A percentile compares a stretch with the other conserved stretches of the same genome.
phyloP scores from a whole-genome alignment of 768 basidiomycete genomes.

The Tylopilus subfusipes region DNA sequence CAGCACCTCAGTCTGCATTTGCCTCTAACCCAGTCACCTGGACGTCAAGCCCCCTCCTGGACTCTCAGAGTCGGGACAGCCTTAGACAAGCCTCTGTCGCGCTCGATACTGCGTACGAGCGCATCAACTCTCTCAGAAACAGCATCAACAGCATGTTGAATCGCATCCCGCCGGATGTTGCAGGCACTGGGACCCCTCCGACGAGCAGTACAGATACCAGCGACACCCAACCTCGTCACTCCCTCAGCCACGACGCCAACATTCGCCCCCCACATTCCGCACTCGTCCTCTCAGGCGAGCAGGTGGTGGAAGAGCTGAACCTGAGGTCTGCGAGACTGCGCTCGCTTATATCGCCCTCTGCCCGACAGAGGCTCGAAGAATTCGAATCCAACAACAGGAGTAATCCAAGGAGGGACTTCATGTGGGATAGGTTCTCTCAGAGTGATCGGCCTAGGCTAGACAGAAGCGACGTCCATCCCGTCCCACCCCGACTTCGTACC shows the following conservation, averaged over 20 bases:
- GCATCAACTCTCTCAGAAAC: slow-evolving; percentile 52
- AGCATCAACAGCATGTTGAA: slow-evolving; percentile 44
- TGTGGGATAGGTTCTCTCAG: slow-evolving; percentile 23
- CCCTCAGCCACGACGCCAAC: slow-evolving; percentile 17
- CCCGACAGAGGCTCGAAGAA: slow-evolving; percentile 33
- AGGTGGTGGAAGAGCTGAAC: slow-evolving; percentile 26
- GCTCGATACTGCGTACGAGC: slow-evolving; percentile 51
- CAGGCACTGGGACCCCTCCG: slow-evolving; percentile 6
- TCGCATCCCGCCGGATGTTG: slow-evolving; percentile 37
- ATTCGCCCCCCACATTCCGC: slow-evolving; percentile 32
- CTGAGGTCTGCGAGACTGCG: slow-evolving; percentile 28
- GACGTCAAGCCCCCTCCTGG: slow-evolving; percentile 12
- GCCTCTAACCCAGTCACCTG: slow-evolving; percentile 9
- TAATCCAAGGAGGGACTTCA: slow-evolving; percentile 13
- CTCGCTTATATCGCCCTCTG: slow-evolving; percentile 28
- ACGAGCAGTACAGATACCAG: slow-evolving; percentile 2
- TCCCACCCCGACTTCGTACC: slow-evolving; percentile 22
- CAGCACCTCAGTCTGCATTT: slow-evolving; percentile 4
- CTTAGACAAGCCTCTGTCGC: slow-evolving; percentile 52
- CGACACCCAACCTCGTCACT: slow-evolving; percentile 8
- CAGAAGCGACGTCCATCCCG: slow-evolving; percentile 15
- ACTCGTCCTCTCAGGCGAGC: slow-evolving; percentile 29
- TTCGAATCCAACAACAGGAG: slow-evolving; percentile 23
- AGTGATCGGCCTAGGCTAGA: slow-evolving; percentile 11
- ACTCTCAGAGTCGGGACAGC: slow-evolving; percentile 33